Base-by-base conservation (phyloP, 2,329 filamentous ascomycete genomes). In the Myriangium duriaei region DNA sequence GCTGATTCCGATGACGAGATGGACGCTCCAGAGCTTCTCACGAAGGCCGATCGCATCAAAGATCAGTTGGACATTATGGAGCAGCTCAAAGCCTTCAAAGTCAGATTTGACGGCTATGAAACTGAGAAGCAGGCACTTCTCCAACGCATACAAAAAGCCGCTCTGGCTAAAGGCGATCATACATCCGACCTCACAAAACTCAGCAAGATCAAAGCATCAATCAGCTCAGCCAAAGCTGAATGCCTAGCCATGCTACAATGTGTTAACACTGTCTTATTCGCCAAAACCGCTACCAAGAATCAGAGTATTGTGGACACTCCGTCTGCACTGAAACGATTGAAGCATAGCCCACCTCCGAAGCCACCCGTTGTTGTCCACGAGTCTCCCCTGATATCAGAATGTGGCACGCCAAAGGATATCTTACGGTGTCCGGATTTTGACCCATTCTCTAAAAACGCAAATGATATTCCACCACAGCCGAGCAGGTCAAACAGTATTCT, bases 131-230 rank as follows among this genome's bases (percentile, higher is more conserved):
- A 37, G 12, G 34, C 28, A 12, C 12, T 33, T 5, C 18, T 21
- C 10, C 30, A 33, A 17, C 35, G 41, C 7, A 39, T 45, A 14
- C 38, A 32, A n/a, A 43, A 41, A 17, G 42, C 39, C 21, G 26
- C 41, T 21, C 30, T 35, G 11, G 39, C 41, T 11, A 32, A 32
- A 12, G 35, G 42, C 12, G 32, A 39, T 12, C 34, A 37, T 24
- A 30, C 24, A 2, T 33, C 30, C 4, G 44, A 45, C 19, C 31
- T 33, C 26, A 11, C 28, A 7, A 41, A 36, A 4, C 26, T 43
- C 14, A 43, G 35, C 24, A 37, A 41, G 5, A 29, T 37, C 28
- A 41, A 43, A 18, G 37, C 33, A 18, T 32, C 30, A 11, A 35
- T 41, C 14, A 32, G 14, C 29, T 30, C 28, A 15, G 32, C 17